Percentiles rank a stretch among this genome's conserved stretches.
Evolutionary conservation across 176 grass and related monocot genomes (phyloP).

Genomic region (Phragmites australis): DNA sequence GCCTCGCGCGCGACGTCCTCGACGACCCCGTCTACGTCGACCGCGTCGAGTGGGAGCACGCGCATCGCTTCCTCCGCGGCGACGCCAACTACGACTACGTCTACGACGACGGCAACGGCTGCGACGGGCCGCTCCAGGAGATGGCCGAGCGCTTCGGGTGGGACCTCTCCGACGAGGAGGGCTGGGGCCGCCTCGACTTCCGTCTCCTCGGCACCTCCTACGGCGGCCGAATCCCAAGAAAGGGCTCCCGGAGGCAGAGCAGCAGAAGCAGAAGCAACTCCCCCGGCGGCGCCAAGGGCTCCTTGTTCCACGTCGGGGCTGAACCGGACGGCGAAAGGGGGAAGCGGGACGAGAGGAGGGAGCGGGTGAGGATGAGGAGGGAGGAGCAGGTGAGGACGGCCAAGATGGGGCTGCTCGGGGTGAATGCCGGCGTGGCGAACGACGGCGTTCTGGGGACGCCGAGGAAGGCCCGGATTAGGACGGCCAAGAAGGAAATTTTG

Average conservation of each 20-base stretch:
- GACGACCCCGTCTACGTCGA: slow-evolving; percentile 52
- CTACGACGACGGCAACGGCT: slow-evolving; percentile 30
- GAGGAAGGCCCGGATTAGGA: slow-evolving; percentile 21
- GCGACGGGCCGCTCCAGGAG: slow-evolving; percentile 49
- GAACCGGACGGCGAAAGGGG: neutral
- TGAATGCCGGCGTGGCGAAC: slow-evolving; percentile 23
- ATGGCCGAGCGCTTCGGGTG: slow-evolving; percentile 61
- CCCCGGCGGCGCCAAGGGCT: neutral
- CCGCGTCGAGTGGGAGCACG: slow-evolving; percentile 68
- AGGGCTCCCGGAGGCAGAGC: neutral
- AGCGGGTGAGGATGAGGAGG: slow-evolving; percentile 46
- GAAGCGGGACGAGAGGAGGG: slow-evolving; percentile 50
- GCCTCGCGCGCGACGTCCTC: slow-evolving; percentile 53
- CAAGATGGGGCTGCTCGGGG: slow-evolving; percentile 44
- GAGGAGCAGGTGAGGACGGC: slow-evolving; percentile 39
- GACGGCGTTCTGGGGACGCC: neutral
- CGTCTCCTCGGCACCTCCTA: slow-evolving; percentile 65
- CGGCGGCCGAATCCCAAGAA: slow-evolving; percentile 58
- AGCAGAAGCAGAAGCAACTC: neutral
- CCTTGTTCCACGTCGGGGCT: neutral
- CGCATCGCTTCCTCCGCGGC: slow-evolving; percentile 55
- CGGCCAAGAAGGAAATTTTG: slow-evolving; percentile 34
- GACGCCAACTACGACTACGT: slow-evolving; percentile 42
- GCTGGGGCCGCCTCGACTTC: slow-evolving; percentile 46
- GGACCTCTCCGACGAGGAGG: slow-evolving; percentile 66